Evolutionary conservation across 805 yeast genomes (phyloP).

Genomic region (Candida verbasci): DNA sequence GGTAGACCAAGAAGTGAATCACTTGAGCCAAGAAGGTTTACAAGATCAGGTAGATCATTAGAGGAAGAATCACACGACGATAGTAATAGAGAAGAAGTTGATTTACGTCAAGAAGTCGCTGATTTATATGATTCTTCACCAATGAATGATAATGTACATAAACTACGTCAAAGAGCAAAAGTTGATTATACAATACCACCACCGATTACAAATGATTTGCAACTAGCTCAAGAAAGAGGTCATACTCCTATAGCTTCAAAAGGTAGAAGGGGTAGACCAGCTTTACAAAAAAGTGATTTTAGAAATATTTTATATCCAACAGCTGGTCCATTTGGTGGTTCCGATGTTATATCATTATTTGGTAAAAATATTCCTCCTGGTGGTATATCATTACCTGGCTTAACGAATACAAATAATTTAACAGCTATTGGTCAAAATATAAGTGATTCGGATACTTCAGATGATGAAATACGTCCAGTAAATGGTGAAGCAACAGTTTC

Average conservation of each 20-base stretch:
- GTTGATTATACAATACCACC: slow-evolving; percentile 84
- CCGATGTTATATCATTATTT: slow-evolving; percentile 82
- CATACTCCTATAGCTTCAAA: slow-evolving; percentile 13
- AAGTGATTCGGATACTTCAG: slow-evolving; percentile 59
- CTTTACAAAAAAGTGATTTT: slow-evolving; percentile 41
- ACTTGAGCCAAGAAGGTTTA: slow-evolving; percentile 11
- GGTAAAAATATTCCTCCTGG: slow-evolving; percentile 60
- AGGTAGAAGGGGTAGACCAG: slow-evolving; percentile 37
- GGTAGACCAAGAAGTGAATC: slow-evolving; percentile 3
- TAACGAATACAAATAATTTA: slow-evolving; percentile 17
- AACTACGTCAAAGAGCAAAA: slow-evolving; percentile 48
- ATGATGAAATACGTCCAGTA: slow-evolving; percentile 50
- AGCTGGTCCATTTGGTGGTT: slow-evolving; percentile 97
- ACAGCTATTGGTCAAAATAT: slow-evolving; percentile 32
- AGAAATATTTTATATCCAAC: slow-evolving; percentile 82
- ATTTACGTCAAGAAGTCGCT: slow-evolving; percentile 59
- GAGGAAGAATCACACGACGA: slow-evolving; percentile 10
- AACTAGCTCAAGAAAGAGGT: slow-evolving; percentile 16
- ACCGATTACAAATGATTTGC: slow-evolving; percentile 51
- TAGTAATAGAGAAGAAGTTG: slow-evolving; percentile 23
- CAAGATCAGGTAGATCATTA: slow-evolving; percentile 12
- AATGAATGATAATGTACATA: slow-evolving; percentile 17
- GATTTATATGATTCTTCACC: slow-evolving; percentile 64
- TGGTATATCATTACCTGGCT: slow-evolving; percentile 35
- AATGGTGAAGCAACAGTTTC: slow-evolving; percentile 36